Evolutionary conservation across 768 basidiomycete species (phyloP).

Genomic region (Termitomyces sp.): DNA sequence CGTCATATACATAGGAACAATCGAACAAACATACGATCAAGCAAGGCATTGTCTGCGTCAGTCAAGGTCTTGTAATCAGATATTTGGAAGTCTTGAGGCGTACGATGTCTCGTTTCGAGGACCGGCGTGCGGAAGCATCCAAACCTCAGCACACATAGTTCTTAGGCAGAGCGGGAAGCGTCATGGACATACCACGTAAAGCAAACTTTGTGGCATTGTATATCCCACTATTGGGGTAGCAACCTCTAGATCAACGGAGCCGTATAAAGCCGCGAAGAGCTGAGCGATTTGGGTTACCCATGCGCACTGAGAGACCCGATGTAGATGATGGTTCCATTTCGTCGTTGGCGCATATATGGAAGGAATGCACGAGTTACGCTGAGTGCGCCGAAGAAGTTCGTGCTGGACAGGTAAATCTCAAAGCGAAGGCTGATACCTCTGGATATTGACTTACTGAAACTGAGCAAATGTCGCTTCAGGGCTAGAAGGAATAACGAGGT

Average conservation of each 20-base stretch:
- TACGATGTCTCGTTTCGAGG: slow-evolving; percentile 23
- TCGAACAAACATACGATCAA: slow-evolving; percentile 20
- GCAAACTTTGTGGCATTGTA: slow-evolving; percentile 31
- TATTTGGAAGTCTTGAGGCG: slow-evolving; percentile 26
- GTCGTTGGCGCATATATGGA: slow-evolving; percentile 41
- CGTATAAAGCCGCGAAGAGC: too few relatives aligned
- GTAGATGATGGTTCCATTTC: slow-evolving; percentile 38
- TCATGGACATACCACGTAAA: slow-evolving; percentile 26
- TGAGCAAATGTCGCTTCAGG: slow-evolving; percentile 38
- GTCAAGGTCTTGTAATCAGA: slow-evolving; percentile 26
- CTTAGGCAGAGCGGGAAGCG: slow-evolving; percentile 32
- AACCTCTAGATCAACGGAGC: too few relatives aligned
- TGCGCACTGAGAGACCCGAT: slow-evolving; percentile 38
- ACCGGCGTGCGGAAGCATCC: slow-evolving; percentile 37
- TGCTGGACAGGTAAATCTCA: not conserved
- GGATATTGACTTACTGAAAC: slow-evolving; percentile 26
- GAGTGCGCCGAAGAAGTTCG: slow-evolving; percentile 34
- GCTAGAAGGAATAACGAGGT: slow-evolving; percentile 15
- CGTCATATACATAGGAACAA: too few relatives aligned
- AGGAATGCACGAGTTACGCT: slow-evolving; percentile 42
- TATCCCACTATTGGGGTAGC: not conserved
- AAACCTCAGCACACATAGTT: slow-evolving; percentile 33
- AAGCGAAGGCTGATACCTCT: not conserved
- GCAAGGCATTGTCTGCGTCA: slow-evolving; percentile 19
- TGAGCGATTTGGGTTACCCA: too few relatives aligned